Conservation (phyloP, 495 filamentous ascomycete species). For the Thozetella sp. region DNA sequence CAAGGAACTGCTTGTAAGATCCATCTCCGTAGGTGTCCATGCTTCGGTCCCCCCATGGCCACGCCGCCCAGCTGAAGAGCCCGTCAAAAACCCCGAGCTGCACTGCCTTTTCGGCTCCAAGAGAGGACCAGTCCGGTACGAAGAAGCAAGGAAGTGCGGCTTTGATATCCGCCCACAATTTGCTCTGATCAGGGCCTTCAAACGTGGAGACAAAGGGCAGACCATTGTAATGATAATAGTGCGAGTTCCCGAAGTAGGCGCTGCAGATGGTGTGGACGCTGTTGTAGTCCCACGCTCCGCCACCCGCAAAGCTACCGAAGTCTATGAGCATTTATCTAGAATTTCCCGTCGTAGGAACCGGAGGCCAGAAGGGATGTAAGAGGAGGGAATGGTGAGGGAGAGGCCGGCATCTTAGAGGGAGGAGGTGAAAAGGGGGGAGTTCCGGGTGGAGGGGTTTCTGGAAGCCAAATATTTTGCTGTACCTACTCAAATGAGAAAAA, state of each 20-base stretch:
- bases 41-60: conserved; percentile 42
- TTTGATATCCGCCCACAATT: conserved; percentile 26
- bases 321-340: too few relatives aligned
- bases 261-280: conserved; percentile 23
- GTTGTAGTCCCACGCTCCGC: conserved; percentile 17
- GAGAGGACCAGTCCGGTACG: conserved; percentile 26
- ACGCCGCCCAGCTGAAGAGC: conserved; percentile 36
- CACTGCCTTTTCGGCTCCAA: conserved; percentile 10
- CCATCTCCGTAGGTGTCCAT: conserved; percentile 41
- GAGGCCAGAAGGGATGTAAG: too few relatives aligned
- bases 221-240: conserved; percentile 25
- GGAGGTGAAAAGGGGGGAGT: too few relatives aligned
- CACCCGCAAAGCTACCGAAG: too few relatives aligned
- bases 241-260: conserved; percentile 20
- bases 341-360: too few relatives aligned
- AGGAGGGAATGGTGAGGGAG: too few relatives aligned
- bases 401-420: too few relatives aligned
- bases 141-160: conserved; percentile 25
- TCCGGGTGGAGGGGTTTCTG: too few relatives aligned
- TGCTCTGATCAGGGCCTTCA: conserved; percentile 19
- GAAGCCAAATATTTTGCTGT: too few relatives aligned
- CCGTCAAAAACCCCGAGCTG: conserved; percentile 23
- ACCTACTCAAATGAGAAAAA: conserved; percentile 43
- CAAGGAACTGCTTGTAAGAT: conserved; percentile 19
- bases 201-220: conserved; percentile 31